A percentile compares a stretch with the other conserved stretches of the same genome.
Conservation (phyloP, 1,284 basidiomycete species). For the Apiotrichum mycotoxinovorans region DNA sequence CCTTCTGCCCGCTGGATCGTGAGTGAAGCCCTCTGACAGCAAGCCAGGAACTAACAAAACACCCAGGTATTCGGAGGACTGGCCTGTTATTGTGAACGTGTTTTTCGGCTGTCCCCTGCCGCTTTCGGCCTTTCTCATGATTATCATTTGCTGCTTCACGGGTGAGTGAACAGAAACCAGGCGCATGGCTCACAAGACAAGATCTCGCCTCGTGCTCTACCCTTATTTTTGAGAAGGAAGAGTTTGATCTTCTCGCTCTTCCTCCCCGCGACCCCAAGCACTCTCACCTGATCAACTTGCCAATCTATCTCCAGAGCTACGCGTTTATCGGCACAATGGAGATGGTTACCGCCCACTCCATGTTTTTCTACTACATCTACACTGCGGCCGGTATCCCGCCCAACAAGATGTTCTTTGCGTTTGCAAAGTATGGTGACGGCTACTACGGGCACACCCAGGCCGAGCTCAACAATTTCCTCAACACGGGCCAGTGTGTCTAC, state of each 20-base stretch:
- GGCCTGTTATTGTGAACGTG: slow-evolving; percentile 61
- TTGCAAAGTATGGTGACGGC: slow-evolving; percentile 54
- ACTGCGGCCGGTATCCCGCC: slow-evolving; percentile 57
- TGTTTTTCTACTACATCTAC: slow-evolving; percentile 55
- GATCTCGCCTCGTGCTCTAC: slow-evolving; percentile 58
- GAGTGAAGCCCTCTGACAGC: slow-evolving; percentile 31
- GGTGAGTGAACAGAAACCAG: slow-evolving; percentile 50
- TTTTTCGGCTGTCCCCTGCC: slow-evolving; percentile 55
- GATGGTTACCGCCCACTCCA: slow-evolving; percentile 55
- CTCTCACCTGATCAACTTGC: slow-evolving; percentile 52
- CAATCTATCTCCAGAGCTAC: slow-evolving; percentile 63
- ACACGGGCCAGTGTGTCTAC: slow-evolving; percentile 54
- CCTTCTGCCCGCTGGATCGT: slow-evolving; percentile 51
- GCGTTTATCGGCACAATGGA: slow-evolving; percentile 60
- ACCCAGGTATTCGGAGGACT: slow-evolving; percentile 56
- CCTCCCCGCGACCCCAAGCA: slow-evolving; percentile 62
- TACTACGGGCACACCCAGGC: slow-evolving; percentile 43
- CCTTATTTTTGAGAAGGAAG: slow-evolving; percentile 60
- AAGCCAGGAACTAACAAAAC: neutral
- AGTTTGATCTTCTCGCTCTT: slow-evolving; percentile 57
- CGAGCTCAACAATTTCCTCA: slow-evolving; percentile 50
- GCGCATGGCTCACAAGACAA: too few species aligned
- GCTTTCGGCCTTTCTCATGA: slow-evolving; percentile 56
- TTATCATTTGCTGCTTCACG: slow-evolving; percentile 19
- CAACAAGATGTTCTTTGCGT: slow-evolving; percentile 52